phyloP scores from a whole-genome alignment of 169 alveolate genomes.

The Pseudocohnilembus persalinus region DNA sequence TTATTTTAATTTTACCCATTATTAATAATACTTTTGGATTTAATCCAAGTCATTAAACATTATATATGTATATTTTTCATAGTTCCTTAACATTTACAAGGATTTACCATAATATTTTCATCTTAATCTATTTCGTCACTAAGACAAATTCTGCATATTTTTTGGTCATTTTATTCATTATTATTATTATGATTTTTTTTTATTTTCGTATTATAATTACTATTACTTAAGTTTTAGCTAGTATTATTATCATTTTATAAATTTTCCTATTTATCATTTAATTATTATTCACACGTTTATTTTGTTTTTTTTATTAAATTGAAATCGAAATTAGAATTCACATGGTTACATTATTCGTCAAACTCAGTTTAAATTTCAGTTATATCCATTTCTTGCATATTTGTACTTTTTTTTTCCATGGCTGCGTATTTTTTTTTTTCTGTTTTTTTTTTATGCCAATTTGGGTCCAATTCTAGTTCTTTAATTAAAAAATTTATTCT shows the following conservation, averaged over 20 bases:
- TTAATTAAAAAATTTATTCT: background rate
- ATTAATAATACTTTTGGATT: slow-evolving; percentile 76
- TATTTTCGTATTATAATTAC: background rate
- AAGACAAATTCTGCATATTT: slow-evolving; percentile 89
- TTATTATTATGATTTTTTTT: too few species aligned
- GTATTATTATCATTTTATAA: background rate
- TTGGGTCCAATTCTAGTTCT: background rate
- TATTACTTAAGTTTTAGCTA: background rate
- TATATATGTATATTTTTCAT: slow-evolving; percentile 93
- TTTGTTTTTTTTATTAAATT: too few species aligned
- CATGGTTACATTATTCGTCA: background rate
- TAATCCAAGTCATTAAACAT: slow-evolving; percentile 94
- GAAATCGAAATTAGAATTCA: too few species aligned
- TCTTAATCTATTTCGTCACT: slow-evolving; percentile 78
- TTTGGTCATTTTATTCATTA: background rate
- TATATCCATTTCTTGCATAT: background rate
- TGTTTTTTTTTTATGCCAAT: background rate
- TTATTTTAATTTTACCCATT: slow-evolving; percentile 54
- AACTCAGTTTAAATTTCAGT: background rate
- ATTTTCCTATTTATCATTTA: background rate
- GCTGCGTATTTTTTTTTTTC: too few species aligned
- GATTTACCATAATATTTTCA: slow-evolving; percentile 93
- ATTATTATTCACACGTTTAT: too few species aligned
- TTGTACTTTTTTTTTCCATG: background rate
- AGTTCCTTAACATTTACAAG: slow-evolving; percentile 97